Conservation (phyloP, 2,329 filamentous ascomycete genomes). For the Metarhizium anisopliae region DNA sequence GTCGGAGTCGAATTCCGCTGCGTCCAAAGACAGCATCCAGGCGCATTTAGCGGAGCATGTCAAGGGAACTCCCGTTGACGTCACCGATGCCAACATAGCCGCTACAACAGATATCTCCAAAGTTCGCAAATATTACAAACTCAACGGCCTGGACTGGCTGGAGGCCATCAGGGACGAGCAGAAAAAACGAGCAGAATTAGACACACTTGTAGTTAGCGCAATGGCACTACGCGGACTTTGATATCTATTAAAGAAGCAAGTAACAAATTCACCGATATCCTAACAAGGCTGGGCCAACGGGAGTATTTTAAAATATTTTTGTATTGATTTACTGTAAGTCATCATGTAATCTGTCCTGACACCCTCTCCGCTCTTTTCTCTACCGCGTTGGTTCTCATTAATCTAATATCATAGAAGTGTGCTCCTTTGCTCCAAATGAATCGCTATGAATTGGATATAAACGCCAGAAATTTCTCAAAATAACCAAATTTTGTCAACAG, state of each 20-base stretch:
- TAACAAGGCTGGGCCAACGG: background rate
- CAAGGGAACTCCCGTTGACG: conserved; percentile 47
- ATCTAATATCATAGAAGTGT: background rate
- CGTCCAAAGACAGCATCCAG: conserved; percentile 38
- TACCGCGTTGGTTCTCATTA: background rate
- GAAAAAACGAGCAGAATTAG: conserved; percentile 46
- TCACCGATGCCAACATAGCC: conserved; percentile 55
- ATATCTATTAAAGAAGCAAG: background rate
- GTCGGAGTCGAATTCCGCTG: conserved; percentile 28
- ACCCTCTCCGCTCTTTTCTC: background rate
- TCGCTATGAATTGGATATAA: background rate
- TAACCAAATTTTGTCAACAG: background rate
- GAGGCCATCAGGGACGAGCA: conserved; percentile 34
- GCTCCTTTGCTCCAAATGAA: background rate
- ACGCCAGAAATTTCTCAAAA: background rate
- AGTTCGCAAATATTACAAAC: conserved; percentile 79
- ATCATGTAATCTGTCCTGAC: background rate
- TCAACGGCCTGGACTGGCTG: conserved; percentile 52
- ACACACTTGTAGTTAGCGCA: conserved; percentile 60
- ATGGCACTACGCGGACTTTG: conserved; percentile 54
- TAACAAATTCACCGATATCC: background rate
- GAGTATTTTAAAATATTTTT: background rate
- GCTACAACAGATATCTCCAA: conserved; percentile 54
- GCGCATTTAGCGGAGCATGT: conserved; percentile 54
- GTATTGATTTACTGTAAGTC: background rate